These are phyloP conservation scores for Imleria badia DNA, from an alignment of 768 basidiomycete genomes.

Conservation along the genomic window DNA sequence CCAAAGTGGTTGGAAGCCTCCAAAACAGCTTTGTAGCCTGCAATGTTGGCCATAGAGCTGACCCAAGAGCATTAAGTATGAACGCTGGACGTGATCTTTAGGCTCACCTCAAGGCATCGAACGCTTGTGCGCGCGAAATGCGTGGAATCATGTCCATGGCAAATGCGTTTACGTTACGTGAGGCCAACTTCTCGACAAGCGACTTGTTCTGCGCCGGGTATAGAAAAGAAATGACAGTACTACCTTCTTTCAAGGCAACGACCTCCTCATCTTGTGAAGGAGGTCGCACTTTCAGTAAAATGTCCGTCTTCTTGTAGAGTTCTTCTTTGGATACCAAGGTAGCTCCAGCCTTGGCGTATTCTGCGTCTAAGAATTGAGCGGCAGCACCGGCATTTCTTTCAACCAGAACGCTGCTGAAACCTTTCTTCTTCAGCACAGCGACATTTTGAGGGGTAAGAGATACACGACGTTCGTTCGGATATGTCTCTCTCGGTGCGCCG, in stretches of 20 bases:
- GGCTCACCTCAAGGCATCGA: slow-evolving; percentile 78
- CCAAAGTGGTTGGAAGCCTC: slow-evolving; percentile 91
- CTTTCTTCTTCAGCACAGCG: slow-evolving; percentile 75
- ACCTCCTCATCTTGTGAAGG: slow-evolving; percentile 66
- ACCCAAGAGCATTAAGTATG: not conserved
- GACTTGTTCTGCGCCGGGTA: slow-evolving; percentile 81
- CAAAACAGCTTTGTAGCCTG: slow-evolving; percentile 90
- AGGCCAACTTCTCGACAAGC: slow-evolving; percentile 67
- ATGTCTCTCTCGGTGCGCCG: slow-evolving; percentile 76
- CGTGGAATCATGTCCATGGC: slow-evolving; percentile 94
- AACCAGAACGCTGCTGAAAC: slow-evolving; percentile 70
- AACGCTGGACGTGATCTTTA: slow-evolving; percentile 1
- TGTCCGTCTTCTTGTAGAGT: slow-evolving; percentile 67
- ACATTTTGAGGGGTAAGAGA: slow-evolving; percentile 81
- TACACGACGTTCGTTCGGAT: slow-evolving; percentile 76
- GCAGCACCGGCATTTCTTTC: slow-evolving; percentile 68
- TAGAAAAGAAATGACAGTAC: slow-evolving; percentile 80
- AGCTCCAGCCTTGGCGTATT: slow-evolving; percentile 77
- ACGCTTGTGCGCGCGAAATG: slow-evolving; percentile 87
- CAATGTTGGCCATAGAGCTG: slow-evolving; percentile 92
- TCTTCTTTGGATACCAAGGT: slow-evolving; percentile 71
- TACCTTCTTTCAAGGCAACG: slow-evolving; percentile 63
- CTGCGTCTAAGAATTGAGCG: slow-evolving; percentile 80
- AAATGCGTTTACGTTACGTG: slow-evolving; percentile 67
- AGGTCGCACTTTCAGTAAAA: slow-evolving; percentile 84